Evolutionary conservation across 345 rosid species (phyloP).

Genomic region (Clarkia xantiana): DNA sequence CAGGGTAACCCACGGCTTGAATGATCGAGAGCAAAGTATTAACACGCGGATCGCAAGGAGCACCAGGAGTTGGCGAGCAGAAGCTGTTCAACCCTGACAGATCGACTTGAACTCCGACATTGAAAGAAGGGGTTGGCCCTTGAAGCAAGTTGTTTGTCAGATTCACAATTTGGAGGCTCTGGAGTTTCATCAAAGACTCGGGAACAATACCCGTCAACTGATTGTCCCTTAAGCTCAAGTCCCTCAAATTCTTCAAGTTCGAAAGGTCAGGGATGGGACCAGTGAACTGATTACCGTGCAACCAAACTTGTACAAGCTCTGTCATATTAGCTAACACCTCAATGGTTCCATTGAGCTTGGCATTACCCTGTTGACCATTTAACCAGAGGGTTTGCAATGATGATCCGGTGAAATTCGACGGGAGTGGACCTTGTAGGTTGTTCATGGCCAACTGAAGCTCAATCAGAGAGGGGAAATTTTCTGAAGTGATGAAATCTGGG

Average conservation of each 20-base stretch:
- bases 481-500: constrained; percentile 30
- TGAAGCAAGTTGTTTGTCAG: constrained; percentile 50
- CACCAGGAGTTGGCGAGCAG: constrained; percentile 33
- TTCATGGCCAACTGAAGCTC: constrained; percentile 33
- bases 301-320: constrained; percentile 37
- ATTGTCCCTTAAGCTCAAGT: constrained; percentile 48
- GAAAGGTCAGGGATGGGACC: constrained; percentile 67
- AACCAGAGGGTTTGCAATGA: constrained; percentile 34
- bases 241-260: constrained; percentile 13
- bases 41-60: constrained; percentile 36
- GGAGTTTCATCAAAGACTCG: constrained; percentile 20
- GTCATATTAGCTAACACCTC: constrained; percentile 39
- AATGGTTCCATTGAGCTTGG: constrained; percentile 41
- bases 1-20: constrained; percentile 43
- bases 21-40: constrained; percentile 28
- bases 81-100: constrained; percentile 31
- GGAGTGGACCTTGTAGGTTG: constrained; percentile 38
- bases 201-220: constrained; percentile 57
- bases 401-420: constrained; percentile 19
- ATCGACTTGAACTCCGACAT: constrained; percentile 14
- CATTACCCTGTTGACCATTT: constrained; percentile 21
- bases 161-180: constrained; percentile 25
- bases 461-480: constrained; percentile 21
- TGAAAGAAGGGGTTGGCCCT: constrained; percentile 48
- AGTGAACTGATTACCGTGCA: constrained; percentile 42